These are phyloP conservation scores for Vanrija humicola DNA, from an alignment of 1,284 basidiomycete species.

Conservation along the genomic window DNA sequence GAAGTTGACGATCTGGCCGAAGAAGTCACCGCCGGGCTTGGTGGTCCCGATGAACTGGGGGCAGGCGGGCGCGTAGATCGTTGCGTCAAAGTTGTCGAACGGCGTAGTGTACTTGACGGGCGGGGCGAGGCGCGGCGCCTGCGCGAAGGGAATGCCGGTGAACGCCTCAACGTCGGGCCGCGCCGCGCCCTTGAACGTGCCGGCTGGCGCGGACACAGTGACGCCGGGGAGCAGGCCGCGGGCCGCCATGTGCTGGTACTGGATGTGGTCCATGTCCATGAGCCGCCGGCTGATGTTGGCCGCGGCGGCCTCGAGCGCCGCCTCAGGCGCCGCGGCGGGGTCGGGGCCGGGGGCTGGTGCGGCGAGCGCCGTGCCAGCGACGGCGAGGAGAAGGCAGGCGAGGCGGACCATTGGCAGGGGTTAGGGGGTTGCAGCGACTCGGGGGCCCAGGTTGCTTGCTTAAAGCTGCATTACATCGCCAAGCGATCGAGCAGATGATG, in stretches of 20 bases:
- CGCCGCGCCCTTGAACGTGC: slow-evolving; percentile 6
- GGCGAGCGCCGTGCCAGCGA: neutral
- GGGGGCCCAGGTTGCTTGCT: too few relatives aligned
- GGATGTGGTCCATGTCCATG: neutral
- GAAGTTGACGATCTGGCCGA: neutral
- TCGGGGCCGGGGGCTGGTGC: neutral
- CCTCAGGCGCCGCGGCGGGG: neutral
- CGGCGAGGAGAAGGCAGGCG: neutral
- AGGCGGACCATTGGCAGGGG: too few relatives aligned
- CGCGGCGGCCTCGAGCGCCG: too few relatives aligned
- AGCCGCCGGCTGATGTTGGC: neutral
- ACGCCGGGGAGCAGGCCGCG: neutral
- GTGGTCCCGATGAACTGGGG: slow-evolving; percentile 10
- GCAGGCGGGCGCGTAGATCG: slow-evolving; percentile 5
- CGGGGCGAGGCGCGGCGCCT: slow-evolving; percentile 51
- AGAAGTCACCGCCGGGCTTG: neutral
- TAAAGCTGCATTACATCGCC: too few relatives aligned
- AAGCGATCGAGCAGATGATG: too few relatives aligned
- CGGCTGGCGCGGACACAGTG: slow-evolving; percentile 7
- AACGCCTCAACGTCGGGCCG: slow-evolving; percentile 6
- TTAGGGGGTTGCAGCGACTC: too few relatives aligned
- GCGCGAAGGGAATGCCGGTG: slow-evolving; percentile 61
- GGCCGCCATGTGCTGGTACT: slow-evolving; percentile 2
- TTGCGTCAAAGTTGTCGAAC: slow-evolving; percentile 9
- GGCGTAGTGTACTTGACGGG: slow-evolving; percentile 49